Evolutionary conservation across 192 early-diverging fungal species (phyloP).

Genomic region (Cladochytrium replicatum): DNA sequence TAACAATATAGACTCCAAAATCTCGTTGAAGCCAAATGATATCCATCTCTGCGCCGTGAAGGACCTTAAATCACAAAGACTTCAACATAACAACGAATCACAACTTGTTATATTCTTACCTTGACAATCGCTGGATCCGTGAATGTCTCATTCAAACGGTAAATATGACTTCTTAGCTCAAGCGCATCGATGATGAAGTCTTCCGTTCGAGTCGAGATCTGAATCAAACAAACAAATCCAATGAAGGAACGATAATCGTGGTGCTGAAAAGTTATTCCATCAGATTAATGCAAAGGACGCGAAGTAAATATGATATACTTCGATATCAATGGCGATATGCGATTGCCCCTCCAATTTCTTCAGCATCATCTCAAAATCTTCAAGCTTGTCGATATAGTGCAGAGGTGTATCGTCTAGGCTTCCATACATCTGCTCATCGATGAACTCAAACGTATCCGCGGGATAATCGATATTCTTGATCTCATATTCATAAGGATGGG

Average conservation of each 20-base stretch:
- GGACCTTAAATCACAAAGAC: conserved; percentile 26
- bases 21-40: conserved; percentile 95
- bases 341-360: conserved; percentile 41
- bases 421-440: conserved; percentile 35
- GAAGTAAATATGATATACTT: conserved; percentile 23
- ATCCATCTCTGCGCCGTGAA: conserved; percentile 97
- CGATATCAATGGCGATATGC: conserved; percentile 91
- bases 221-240: conserved; percentile 91
- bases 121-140: conserved; percentile 84
- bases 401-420: conserved; percentile 62
- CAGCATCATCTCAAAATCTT: conserved; percentile 55
- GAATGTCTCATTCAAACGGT: conserved; percentile 72
- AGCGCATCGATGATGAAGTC: conserved; percentile 91
- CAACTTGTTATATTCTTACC: conserved; percentile 15
- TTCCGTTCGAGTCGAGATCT: conserved; percentile 75
- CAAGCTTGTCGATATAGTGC: conserved; percentile 75
- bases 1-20: conserved; percentile 93
- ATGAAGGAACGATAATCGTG: conserved; percentile 93
- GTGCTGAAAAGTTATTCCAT: conserved; percentile 39
- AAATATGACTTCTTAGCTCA: conserved; percentile 59
- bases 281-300: conserved; percentile 1
- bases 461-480: conserved; percentile 75
- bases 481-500: conserved; percentile 89
- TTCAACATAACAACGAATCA: not conserved
- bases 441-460: conserved; percentile 47